Conservation (phyloP, 1,139 yeast genomes). For the Geotrichum carabidarum region DNA sequence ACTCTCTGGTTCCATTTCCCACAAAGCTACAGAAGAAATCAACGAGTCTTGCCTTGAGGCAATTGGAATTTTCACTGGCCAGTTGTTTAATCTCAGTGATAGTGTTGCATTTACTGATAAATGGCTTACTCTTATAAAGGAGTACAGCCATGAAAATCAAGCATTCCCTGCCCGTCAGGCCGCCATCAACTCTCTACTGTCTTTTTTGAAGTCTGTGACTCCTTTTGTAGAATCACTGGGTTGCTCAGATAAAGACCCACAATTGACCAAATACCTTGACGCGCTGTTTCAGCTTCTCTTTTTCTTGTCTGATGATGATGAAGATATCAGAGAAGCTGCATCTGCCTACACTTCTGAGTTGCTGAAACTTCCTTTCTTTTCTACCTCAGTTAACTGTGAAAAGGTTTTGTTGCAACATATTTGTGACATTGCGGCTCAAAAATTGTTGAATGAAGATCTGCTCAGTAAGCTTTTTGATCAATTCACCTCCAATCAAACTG, state of each 20-base stretch:
- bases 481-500: not conserved
- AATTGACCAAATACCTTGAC: conserved; percentile 5
- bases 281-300: conserved; percentile 37
- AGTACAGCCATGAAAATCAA: conserved; percentile 42
- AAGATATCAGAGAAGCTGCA: conserved; percentile 31
- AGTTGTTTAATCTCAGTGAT: conserved; percentile 1
- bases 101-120: conserved; percentile 17
- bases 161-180: conserved; percentile 48
- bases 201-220: conserved; percentile 23
- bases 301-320: conserved; percentile 59
- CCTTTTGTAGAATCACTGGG: not conserved
- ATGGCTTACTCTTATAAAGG: conserved; percentile 38
- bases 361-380: conserved; percentile 25
- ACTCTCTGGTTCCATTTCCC: conserved; percentile 31
- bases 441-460: not conserved
- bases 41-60: conserved; percentile 47
- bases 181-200: conserved; percentile 45
- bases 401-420: conserved; percentile 22
- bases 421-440: conserved; percentile 1
- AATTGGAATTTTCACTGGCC: conserved; percentile 44
- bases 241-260: no score
- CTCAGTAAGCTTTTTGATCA: conserved; percentile 4
- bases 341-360: conserved; percentile 22
- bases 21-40: conserved; percentile 43
- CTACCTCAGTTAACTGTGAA: conserved; percentile 37